Conservation (phyloP, 2,329 filamentous ascomycete genomes). For the Hortaea werneckii region DNA sequence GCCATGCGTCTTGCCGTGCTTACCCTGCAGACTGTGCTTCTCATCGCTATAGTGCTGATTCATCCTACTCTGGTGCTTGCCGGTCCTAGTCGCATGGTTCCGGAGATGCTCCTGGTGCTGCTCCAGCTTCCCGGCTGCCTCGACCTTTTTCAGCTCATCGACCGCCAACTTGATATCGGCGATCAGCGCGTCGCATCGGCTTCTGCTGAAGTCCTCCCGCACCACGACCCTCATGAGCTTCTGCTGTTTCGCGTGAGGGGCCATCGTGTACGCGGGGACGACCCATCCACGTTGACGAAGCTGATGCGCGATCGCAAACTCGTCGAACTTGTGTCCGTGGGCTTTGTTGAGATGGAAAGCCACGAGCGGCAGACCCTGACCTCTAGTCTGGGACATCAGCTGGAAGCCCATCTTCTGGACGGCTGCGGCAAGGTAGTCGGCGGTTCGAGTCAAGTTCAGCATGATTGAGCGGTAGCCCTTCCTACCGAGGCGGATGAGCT, state of each 20-base stretch:
- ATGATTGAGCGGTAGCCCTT: constrained; percentile 87
- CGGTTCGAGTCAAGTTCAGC: constrained; percentile 80
- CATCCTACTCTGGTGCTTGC: constrained; percentile 26
- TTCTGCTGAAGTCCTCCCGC: constrained; percentile 80
- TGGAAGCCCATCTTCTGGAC: constrained; percentile 70
- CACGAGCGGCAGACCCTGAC: constrained; percentile 75
- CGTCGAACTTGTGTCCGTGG: constrained; percentile 44
- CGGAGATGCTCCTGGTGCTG: constrained; percentile 48
- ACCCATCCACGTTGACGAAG: constrained; percentile 84
- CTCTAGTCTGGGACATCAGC: constrained; percentile 73
- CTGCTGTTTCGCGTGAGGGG: constrained; percentile 68
- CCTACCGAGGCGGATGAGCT: constrained; percentile 89
- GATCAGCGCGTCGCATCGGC: constrained; percentile 68
- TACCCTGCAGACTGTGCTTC: constrained; percentile 78
- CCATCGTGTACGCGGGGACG: constrained; percentile 95
- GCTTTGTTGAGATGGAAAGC: constrained; percentile 67
- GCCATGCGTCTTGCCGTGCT: constrained; percentile 81
- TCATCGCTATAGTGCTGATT: constrained; percentile 53
- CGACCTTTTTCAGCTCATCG: constrained; percentile 61
- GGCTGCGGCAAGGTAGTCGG: constrained; percentile 71
- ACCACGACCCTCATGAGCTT: constrained; percentile 92
- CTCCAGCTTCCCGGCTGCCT: constrained; percentile 54
- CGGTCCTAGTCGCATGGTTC: constrained; percentile 12
- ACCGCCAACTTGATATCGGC: constrained; percentile 69
- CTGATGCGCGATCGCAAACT: constrained; percentile 60